Evolutionary conservation across 2,329 filamentous ascomycete species (phyloP), one percentile per base, ranked within the genome.

Genomic region (Scytalidium sp.): DNA sequence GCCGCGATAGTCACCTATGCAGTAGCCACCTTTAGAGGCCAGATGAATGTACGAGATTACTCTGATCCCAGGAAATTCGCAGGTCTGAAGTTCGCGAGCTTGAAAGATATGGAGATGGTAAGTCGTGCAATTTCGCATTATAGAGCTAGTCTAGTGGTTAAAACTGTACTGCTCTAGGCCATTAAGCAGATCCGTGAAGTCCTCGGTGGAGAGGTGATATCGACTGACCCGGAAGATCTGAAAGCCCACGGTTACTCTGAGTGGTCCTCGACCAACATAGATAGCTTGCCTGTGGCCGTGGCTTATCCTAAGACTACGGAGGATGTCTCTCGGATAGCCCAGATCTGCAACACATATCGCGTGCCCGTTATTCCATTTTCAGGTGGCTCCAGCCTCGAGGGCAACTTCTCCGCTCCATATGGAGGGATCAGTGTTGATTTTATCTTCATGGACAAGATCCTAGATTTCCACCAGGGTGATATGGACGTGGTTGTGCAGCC

Each of bases 401-500:
- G 88, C 13, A 94, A 96, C 66, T 96, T 96, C 67, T 88, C 89
- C 0, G 89, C 91, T 13, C 90, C 90, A 0, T 87, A 85, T 63
- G 91, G 91, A 11, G 92, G 92, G 11, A 81, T 97, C 63, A 93
- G 88, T 57, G 87, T 97, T 45, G 92, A 97, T 64, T 97, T 97
- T 66, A 81, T 83, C 1, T 83, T 82, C 62, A 97, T 97, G 92
- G 87, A 96, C 65, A 75, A 84, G 60, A 87, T 96, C 21, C 59
- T 97, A 23, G 76, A 84, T 47, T 76, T 96, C 50, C 87, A 96
- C 66, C 85, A 88, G 58, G 86, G 89, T 3, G 92, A 96, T 65
- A 90, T 96, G 88, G 92, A 97, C 60, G 78, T 96, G 45, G 88
- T 96, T 3, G 90, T 97, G 3, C 92, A 97, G 66, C 92, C 92